Base-by-base conservation (phyloP, 2,329 filamentous ascomycete species). In the Calonectria leucothoes region DNA sequence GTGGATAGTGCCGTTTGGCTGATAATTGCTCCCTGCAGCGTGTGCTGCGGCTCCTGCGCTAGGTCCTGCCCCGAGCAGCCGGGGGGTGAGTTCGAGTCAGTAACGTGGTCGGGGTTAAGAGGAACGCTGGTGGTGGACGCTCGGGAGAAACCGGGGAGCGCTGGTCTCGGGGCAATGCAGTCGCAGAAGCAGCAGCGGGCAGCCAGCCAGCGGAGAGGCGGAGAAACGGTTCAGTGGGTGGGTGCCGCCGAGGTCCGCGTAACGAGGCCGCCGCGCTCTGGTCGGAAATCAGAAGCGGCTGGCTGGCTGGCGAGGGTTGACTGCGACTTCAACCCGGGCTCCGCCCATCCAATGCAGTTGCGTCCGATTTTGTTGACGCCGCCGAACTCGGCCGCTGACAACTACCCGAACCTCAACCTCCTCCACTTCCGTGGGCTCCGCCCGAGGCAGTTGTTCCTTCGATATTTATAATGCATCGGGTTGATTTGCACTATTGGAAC, bases 381-480 rank as follows among this genome's bases (percentile, higher is more conserved):
- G 74, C 78, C 78, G 78, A 80, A 73, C 68, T 80, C 78, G 77
- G 73, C 71, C 74, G 74, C 68, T 66, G 37, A 45, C 45, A 51
- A 61, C 48, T 59, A 70, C 75, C 76, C 71, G 70, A 75, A 74
- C 52, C 48, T 63, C 55, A 35, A 66, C 55, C 55, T 72, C 74
- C 74, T 75, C 74, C 67, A 71, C 73, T 61, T 70, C 72, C 71
- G 77, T 71, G 69, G 66, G 70, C 78, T 80, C 78, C 78, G 78
- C 77, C 69, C 59, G 45, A 27, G 67, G 67, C 72, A 78, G 77
- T 70, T 75, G 71, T 73, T 74, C 73, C 74, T 74, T 76, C 74
- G 70, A 73, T 82, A 80, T 79, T 82, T 82, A 81, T 82, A 82
- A 82, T 79, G 71, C 73, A 64, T 74, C 74, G 66, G 76, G 70